phyloP scores from a whole-genome alignment of 2,329 filamentous ascomycete species.

The Nannizzia gypsea region DNA sequence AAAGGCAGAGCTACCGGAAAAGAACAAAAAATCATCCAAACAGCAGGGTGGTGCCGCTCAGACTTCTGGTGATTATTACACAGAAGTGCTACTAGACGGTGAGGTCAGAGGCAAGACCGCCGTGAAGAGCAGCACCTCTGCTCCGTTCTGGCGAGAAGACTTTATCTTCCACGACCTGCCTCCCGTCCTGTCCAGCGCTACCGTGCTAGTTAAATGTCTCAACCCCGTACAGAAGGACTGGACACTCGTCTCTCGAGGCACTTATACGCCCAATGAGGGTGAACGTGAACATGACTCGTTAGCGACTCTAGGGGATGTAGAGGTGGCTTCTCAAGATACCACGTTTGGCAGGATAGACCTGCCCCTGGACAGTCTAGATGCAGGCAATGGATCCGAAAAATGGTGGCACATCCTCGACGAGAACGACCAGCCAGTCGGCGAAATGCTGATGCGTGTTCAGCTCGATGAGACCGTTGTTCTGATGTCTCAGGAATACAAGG shows the following conservation, averaged over 20 bases:
- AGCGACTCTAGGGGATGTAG: slow-evolving; percentile 32
- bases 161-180: slow-evolving; percentile 38
- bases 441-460: slow-evolving; percentile 70
- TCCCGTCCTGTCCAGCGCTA: slow-evolving; percentile 36
- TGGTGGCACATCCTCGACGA: slow-evolving; percentile 78
- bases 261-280: slow-evolving; percentile 31
- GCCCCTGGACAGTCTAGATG: slow-evolving; percentile 63
- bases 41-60: slow-evolving; percentile 17
- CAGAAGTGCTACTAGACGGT: slow-evolving; percentile 38
- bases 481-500: slow-evolving; percentile 71
- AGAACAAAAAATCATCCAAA: slow-evolving; percentile 26
- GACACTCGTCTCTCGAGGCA: slow-evolving; percentile 36
- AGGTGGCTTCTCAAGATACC: slow-evolving; percentile 37
- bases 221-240: slow-evolving; percentile 40
- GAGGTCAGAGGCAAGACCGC: slow-evolving; percentile 39
- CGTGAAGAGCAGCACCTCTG: slow-evolving; percentile 35
- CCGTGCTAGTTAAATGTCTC: slow-evolving; percentile 36
- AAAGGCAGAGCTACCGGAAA: slow-evolving; percentile 23
- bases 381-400: slow-evolving; percentile 66
- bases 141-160: slow-evolving; percentile 41
- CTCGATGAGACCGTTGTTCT: slow-evolving; percentile 86
- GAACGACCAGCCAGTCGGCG: slow-evolving; percentile 63
- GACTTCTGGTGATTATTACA: slow-evolving; percentile 34
- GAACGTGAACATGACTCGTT: slow-evolving; percentile 31
- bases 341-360: slow-evolving; percentile 58